phyloP scores from a whole-genome alignment of 2,329 filamentous ascomycete species.

The Ilyonectria mors-panacis region DNA sequence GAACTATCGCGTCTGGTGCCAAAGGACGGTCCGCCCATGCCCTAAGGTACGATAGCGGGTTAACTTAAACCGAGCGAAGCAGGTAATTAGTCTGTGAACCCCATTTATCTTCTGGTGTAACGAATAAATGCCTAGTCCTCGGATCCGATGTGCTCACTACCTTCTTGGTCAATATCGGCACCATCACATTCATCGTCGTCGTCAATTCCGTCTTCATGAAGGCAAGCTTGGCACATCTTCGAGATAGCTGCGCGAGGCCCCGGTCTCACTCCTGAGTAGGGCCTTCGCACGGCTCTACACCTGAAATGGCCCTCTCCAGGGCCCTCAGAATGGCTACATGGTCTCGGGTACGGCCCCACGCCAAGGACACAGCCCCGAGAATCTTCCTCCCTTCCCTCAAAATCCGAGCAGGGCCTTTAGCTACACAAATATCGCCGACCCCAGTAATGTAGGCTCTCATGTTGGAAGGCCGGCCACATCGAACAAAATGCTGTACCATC shows the following conservation, averaged over 20 bases:
- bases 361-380: slow-evolving; percentile 29
- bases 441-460: slow-evolving; percentile 67
- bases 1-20: background rate
- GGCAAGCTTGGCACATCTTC: background rate
- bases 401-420: slow-evolving; percentile 37
- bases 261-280: background rate
- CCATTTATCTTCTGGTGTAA: background rate
- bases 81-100: background rate
- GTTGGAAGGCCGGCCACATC: slow-evolving; percentile 55
- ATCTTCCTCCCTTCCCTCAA: slow-evolving; percentile 42
- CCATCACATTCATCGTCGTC: background rate
- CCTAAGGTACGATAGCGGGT: background rate
- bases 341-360: slow-evolving; percentile 38
- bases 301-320: slow-evolving; percentile 9
- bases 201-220: background rate
- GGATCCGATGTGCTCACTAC: background rate
- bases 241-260: background rate
- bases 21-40: background rate
- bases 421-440: slow-evolving; percentile 63
- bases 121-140: background rate
- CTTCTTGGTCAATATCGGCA: background rate
- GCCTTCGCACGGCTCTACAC: background rate
- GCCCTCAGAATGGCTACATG: slow-evolving; percentile 15
- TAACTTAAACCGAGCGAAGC: background rate
- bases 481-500: slow-evolving; percentile 69